Conservation (phyloP, 345 rosid genomes). For the Lepidium aucheri region DNA sequence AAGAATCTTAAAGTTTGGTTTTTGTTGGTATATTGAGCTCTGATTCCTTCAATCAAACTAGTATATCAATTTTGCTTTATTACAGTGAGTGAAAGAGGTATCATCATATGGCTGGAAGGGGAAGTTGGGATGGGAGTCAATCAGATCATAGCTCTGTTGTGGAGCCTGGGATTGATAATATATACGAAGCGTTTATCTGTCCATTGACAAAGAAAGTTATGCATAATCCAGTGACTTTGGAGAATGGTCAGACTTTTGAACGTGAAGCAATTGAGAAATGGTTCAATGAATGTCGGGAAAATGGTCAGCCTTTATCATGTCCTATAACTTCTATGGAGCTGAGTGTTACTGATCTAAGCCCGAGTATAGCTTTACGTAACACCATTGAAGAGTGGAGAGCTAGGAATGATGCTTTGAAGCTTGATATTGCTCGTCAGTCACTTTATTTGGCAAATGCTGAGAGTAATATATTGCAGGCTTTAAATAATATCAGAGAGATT, state of each 20-base stretch:
- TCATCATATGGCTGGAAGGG: slow-evolving; percentile 53
- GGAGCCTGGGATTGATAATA: slow-evolving; percentile 64
- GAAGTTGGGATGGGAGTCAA: slow-evolving; percentile 71
- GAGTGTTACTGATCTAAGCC: slow-evolving; percentile 54
- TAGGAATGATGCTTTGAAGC: slow-evolving; percentile 79
- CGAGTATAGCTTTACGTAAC: slow-evolving; percentile 74
- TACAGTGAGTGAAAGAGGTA: slow-evolving; percentile 6
- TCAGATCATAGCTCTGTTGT: slow-evolving; percentile 65
- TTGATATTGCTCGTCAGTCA: slow-evolving; percentile 71
- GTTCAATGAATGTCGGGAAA: slow-evolving; percentile 70
- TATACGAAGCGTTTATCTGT: slow-evolving; percentile 86
- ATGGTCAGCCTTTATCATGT: slow-evolving; percentile 52
- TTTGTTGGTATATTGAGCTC: neutral
- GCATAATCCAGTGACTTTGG: slow-evolving; percentile 80
- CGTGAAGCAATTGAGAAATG: slow-evolving; percentile 87
- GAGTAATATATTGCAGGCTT: slow-evolving; percentile 47
- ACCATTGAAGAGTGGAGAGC: slow-evolving; percentile 96
- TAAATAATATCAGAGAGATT: slow-evolving; percentile 48
- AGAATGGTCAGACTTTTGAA: slow-evolving; percentile 84
- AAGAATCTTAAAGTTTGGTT: neutral
- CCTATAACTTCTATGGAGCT: slow-evolving; percentile 68
- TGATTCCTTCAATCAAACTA: neutral
- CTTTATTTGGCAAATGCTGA: slow-evolving; percentile 56
- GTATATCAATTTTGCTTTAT: neutral
- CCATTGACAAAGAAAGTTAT: slow-evolving; percentile 88